Conservation (phyloP, 148 eudicot genomes). For the Mesembryanthemum crystallinum region DNA sequence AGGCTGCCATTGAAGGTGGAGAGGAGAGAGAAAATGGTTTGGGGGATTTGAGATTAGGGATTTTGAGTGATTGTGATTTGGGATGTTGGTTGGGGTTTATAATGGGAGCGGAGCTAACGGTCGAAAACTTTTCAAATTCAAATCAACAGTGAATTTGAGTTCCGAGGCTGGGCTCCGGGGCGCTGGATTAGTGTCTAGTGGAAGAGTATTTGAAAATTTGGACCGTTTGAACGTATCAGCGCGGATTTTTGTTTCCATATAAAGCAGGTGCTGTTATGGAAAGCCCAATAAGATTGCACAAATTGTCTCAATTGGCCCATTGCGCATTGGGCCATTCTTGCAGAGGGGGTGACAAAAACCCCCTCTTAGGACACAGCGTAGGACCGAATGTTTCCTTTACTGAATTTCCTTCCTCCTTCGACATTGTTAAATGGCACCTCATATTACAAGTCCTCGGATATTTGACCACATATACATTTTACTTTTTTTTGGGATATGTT, state of each 20-base stretch:
- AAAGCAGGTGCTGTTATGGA: background rate
- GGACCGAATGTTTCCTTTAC: too few species aligned
- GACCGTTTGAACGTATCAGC: constrained; percentile 23
- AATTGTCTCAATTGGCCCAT: too few species aligned
- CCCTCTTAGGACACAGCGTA: too few species aligned
- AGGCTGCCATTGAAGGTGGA: constrained; percentile 43
- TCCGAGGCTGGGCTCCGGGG: too few species aligned
- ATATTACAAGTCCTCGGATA: too few species aligned
- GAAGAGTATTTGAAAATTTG: background rate
- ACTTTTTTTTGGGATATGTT: too few species aligned
- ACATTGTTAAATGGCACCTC: too few species aligned
- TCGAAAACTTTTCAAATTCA: constrained; percentile 26
- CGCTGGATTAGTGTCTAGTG: background rate
- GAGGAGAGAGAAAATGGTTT: constrained; percentile 19
- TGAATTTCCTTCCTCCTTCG: too few species aligned
- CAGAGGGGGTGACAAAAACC: too few species aligned
- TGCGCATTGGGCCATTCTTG: too few species aligned
- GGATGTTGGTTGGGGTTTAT: constrained; percentile 15
- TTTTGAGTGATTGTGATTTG: constrained; percentile 4
- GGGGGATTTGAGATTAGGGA: background rate
- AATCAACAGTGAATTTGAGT: constrained; percentile 11
- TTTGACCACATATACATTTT: too few species aligned
- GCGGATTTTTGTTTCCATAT: constrained; percentile 14
- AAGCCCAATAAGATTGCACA: background rate
- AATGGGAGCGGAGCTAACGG: constrained; percentile 40